Evolutionary conservation across 208 protist species (phyloP).

Genomic region (Leishmania tropica): DNA sequence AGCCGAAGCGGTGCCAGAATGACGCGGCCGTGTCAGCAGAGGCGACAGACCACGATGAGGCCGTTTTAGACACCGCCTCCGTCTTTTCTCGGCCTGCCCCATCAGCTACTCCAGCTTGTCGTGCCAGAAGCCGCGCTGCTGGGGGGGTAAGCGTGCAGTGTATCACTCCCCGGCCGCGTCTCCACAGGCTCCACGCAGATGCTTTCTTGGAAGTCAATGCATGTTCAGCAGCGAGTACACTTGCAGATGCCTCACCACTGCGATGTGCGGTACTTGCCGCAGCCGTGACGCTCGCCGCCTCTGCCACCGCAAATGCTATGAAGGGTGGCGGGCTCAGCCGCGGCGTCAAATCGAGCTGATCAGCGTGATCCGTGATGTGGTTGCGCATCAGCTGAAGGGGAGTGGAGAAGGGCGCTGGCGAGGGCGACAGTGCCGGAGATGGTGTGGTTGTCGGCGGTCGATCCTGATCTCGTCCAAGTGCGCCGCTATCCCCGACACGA

Average conservation of each 20-base stretch:
- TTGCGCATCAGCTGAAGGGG: conserved; percentile 9
- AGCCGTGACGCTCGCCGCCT: neutral
- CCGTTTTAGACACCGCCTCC: neutral
- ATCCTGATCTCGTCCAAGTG: neutral
- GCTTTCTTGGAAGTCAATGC: neutral
- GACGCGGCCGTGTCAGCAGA: neutral
- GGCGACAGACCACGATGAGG: neutral
- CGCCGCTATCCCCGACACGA: neutral
- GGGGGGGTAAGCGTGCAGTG: conserved; percentile 19
- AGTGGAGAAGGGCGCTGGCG: neutral
- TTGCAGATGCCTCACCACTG: neutral
- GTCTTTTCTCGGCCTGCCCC: neutral
- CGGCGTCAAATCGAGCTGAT: conserved; percentile 26
- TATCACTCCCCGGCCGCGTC: conserved; percentile 16
- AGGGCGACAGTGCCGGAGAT: neutral
- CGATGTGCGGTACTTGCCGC: neutral
- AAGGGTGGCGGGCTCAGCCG: conserved; percentile 4
- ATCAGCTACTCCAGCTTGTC: neutral
- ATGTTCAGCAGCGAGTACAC: neutral
- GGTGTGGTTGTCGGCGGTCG: neutral
- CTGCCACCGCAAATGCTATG: neutral
- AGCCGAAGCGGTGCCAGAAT: conserved; percentile 28
- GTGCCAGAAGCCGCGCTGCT: neutral
- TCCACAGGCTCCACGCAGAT: conserved; percentile 9
- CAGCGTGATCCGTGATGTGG: neutral